Evolutionary conservation across 148 eudicot genomes (phyloP), one percentile per base, ranked within the genome.

Genomic region (Diospyros lotus): DNA sequence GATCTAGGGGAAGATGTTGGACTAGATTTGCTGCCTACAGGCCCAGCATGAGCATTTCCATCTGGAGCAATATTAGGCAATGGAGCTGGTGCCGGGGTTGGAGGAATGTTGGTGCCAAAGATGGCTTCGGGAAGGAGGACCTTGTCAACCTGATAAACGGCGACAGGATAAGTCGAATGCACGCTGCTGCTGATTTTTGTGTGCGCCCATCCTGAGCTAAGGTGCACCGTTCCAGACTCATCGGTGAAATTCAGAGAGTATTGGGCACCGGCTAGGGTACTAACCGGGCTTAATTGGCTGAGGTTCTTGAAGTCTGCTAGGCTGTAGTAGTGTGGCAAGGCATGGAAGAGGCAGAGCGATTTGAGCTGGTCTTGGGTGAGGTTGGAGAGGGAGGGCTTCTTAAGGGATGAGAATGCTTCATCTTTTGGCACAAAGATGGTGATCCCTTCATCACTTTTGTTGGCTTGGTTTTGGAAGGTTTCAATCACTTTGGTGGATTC

Each of bases 41-140:
- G 79, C 1, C 51, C 92, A 2, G 71, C 69, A 0, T 84, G 88
- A 9, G 91, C 55, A 77, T 86, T 95, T 3, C 90, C 90, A 15
- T 81, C 75, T 3, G 91, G 87, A 8, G 87, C 71, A 14, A 64
- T 64, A 3, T 82, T 90, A 0, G 95, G 93, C 4, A 89, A 89
- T 0, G 98, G 98, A 0, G 93, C 97, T 2, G 98, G 98, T 17
- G 97, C 93, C 0, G 98, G 85, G 17, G 74, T 80, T 6, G 98
- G 98, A 5, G 98, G 98, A 9, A 94, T 90, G 45, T 94, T 93
- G 0, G 91, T 90, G 39, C 98, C 98, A 39, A 89, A 94, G 69
- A 94, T 92, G 1, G 92, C 91, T 69, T 81, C 93, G 0, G 98
- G 98, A 18, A 94, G 92, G 7, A 94, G 88, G 48, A 94, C 96